Base-by-base conservation (phyloP, 768 basidiomycete genomes). In the Suillus luteus region DNA sequence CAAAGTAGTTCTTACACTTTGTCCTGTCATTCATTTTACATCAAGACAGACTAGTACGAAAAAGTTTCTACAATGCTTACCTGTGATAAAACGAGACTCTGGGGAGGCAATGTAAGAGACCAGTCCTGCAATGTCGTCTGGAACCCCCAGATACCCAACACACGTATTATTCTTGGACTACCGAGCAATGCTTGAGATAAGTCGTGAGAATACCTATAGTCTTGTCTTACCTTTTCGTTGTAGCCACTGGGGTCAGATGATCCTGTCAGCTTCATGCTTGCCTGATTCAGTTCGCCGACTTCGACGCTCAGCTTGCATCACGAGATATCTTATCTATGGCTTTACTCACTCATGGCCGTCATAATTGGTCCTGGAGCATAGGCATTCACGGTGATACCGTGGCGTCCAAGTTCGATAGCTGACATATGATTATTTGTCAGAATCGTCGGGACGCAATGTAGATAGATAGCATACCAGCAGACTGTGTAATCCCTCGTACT, bases 41-140 rank as follows among this genome's bases (percentile, higher is more conserved):
- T 57, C 5, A 57, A 38, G 15, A 40, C 15, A 40, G 22, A 6
- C 10, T 17, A 31, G 3, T 31, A 15, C 22, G 22, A 6, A 24
- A 10, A 57, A 11, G 5, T 10, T 33, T 54, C 31, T 19, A 33
- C 3, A 6, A 57, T 57, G 15, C 70, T 14, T 57, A 70, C 73
- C 73, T n/a, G 73, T 75, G 54, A 75, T 70, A 57, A 73, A 75
- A 55, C 62, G 64, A 2, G 71, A 64, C 52, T 73, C 73, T 55
- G 70, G 64, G 4, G 73, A 74, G 2, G 70, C 73, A 44, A 75
- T 49, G 60, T 70, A 75, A 12, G 73, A 71, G 10, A 75, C 73
- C 5, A 75, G 63, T 33, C 64, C 65, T 1, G 73, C 73, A 58
- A 75, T 67, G 31, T 75, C 73, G 33, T 66, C 64, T 24, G 69